These are phyloP conservation scores for Colletotrichum abscissum DNA, from an alignment of 2,329 filamentous ascomycete genomes.

Conservation along the genomic window DNA sequence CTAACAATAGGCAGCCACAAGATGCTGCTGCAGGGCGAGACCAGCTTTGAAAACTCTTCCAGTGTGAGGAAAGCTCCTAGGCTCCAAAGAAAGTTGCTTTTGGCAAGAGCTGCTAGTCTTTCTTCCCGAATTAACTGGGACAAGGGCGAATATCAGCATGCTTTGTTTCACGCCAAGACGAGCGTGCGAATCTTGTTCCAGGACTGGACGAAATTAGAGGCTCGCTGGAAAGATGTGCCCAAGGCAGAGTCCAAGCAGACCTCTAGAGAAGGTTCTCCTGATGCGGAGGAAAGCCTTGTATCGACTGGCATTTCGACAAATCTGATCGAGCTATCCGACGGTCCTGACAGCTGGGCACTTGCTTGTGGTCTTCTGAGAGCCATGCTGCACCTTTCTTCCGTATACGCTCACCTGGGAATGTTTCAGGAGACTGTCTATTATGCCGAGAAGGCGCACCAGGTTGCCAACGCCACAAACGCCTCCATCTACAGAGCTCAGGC, in stretches of 20 bases:
- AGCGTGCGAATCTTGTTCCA: conserved; percentile 67
- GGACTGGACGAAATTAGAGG: conserved; percentile 66
- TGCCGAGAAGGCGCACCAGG: conserved; percentile 82
- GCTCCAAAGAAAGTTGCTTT: conserved; percentile 57
- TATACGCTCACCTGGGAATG: conserved; percentile 87
- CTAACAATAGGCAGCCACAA: conserved; percentile 28
- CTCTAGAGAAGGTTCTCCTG: conserved; percentile 7
- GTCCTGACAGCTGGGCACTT: conserved; percentile 82
- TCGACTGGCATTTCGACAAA: conserved; percentile 29
- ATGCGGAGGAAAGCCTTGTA: conserved; percentile 17
- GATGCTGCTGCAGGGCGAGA: conserved; percentile 26
- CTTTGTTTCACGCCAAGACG: conserved; percentile 67
- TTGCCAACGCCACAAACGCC: conserved; percentile 76
- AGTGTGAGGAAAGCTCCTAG: conserved; percentile 13
- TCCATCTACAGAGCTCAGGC: conserved; percentile 67
- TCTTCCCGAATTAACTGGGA: conserved; percentile 75
- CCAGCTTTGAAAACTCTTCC: conserved; percentile 30
- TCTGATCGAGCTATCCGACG: conserved; percentile 54
- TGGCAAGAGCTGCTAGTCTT: conserved; percentile 71
- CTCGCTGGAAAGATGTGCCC: conserved; percentile 38
- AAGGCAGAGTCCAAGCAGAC: conserved; percentile 33
- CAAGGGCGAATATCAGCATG: conserved; percentile 67
- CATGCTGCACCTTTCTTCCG: conserved; percentile 77
- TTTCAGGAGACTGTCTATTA: conserved; percentile 91
- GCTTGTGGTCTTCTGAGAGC: conserved; percentile 79